Evolutionary conservation across 73 alveolate species (phyloP).

Genomic region (Uronychia setigera): DNA sequence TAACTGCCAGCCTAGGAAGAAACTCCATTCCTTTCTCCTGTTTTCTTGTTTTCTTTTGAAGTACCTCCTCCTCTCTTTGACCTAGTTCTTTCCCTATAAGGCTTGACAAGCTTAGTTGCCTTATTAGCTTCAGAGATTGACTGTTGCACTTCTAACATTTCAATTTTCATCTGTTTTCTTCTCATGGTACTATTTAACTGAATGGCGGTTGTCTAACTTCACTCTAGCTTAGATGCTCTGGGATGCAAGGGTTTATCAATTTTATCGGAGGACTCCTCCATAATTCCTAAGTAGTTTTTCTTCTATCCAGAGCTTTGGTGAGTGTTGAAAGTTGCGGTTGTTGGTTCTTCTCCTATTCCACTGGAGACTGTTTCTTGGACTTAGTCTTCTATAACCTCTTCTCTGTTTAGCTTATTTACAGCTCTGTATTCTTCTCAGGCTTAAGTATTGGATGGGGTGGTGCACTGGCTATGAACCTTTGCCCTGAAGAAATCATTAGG

Average conservation of each 20-base stretch:
- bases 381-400: too few species aligned
- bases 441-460: too few species aligned
- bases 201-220: neutral
- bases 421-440: too few species aligned
- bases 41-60: neutral
- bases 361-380: too few species aligned
- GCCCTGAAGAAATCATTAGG: too few species aligned
- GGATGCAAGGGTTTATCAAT: neutral
- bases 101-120: neutral
- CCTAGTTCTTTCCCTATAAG: neutral
- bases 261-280: neutral
- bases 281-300: neutral
- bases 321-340: neutral
- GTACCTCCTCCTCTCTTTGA: neutral
- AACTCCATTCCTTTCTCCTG: too few species aligned
- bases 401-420: too few species aligned
- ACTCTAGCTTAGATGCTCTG: neutral
- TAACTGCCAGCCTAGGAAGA: too few species aligned
- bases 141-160: neutral
- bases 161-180: neutral
- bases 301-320: neutral
- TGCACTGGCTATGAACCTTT: too few species aligned
- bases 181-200: neutral
- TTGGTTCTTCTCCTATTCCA: neutral
- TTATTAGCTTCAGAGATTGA: neutral